Evolutionary conservation across 2,329 filamentous ascomycete species (phyloP).

Genomic region (Microsporum canis): DNA sequence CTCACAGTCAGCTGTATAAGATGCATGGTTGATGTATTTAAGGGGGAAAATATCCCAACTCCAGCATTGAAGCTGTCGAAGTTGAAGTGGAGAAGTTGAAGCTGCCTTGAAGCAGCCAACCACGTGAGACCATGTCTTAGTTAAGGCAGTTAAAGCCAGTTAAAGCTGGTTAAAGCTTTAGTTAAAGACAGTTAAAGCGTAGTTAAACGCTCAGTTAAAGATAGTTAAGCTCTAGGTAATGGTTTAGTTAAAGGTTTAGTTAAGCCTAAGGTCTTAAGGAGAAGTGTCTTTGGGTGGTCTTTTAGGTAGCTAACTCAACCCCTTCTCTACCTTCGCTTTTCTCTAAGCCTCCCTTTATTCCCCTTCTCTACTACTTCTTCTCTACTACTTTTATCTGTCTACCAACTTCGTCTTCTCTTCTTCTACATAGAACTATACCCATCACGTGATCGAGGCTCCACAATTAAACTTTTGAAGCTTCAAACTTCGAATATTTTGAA

Average conservation of each 20-base stretch:
- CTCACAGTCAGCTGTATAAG: background rate
- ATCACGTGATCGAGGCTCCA: background rate
- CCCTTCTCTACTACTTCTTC: background rate
- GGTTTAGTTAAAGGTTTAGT: background rate
- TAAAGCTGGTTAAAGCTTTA: background rate
- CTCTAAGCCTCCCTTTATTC: no score
- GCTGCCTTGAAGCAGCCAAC: background rate
- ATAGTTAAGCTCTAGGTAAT: background rate
- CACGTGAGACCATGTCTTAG: background rate
- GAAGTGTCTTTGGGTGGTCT: no score
- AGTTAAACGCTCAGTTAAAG: no score
- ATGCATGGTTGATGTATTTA: background rate
- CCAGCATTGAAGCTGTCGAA: background rate
- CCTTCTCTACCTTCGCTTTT: no score
- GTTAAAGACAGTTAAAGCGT: background rate
- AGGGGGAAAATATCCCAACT: background rate
- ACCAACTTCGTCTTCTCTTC: background rate
- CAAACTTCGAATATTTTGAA: background rate
- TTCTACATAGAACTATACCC: background rate
- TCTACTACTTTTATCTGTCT: background rate
- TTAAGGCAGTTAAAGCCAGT: background rate
- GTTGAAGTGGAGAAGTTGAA: background rate
- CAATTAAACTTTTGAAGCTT: background rate
- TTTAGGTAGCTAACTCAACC: no score
- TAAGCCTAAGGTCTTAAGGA: background rate